Base-by-base conservation (phyloP, 2,329 filamentous ascomycete species). In the Rugonectria rugulosa region DNA sequence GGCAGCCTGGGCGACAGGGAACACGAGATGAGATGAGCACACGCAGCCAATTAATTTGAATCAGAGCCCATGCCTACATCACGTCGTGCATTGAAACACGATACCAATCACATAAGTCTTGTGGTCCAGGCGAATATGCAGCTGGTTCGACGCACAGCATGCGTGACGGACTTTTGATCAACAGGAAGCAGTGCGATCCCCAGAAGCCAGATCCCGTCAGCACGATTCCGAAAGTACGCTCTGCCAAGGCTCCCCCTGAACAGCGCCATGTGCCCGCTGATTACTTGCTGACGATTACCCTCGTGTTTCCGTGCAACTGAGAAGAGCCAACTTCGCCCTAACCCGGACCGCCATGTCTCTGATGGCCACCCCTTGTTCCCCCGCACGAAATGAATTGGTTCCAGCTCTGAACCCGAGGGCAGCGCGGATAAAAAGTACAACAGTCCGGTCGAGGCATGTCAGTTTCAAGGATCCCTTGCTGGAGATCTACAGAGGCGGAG, bases 101-200 rank as follows among this genome's bases (percentile, higher is more conserved):
- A 24, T 23, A 23, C 32, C 12, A 29, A 36, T 23, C 17, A 20
- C 11, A 34, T 20, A 3, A 29, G 29, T 19, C n/a, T 48, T 43
- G 29, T 45, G 34, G 44, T 26, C 15, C 42, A 15, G 31, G 45
- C 37, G 27, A 43, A 17, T 32, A 32, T 49, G 53, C 34, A 41
- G 42, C 26, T 34, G 17, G 19, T 11, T 36, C 15, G 21, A 34
- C 12, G 45, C 46, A 56, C 45, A 42, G 34, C 40, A 50, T 50
- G 6, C 11, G 26, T 50, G 53, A 41, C 41, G 36, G 46, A 20
- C 32, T 50, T 27, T 20, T 55, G 15, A 23, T 36, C 17, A 43
- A 42, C n/a, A 23, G 29, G 43, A 36, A 23, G 27, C 43, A 37
- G 23, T 24, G 29, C 40, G 12, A 47, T 31, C 51, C 29, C 43